Evolutionary conservation across 345 rosid species (phyloP).

Genomic region (Nasturtium officinale): DNA sequence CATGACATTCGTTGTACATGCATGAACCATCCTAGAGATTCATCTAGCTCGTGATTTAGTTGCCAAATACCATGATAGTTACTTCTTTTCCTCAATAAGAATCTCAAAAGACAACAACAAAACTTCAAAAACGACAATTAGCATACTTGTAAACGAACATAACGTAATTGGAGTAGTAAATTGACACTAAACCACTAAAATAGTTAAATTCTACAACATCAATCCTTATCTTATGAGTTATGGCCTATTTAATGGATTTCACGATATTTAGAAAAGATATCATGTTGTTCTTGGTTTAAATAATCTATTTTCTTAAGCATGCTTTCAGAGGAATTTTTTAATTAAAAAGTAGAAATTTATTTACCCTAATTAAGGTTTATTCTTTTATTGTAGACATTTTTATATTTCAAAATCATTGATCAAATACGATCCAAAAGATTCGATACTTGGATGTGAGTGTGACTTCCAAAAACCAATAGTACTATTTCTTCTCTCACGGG

Average conservation of each 20-base stretch:
- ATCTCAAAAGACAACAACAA: background rate
- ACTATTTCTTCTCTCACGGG: too few relatives aligned
- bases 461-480: too few relatives aligned
- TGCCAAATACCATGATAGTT: background rate
- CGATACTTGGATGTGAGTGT: too few relatives aligned
- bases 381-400: too few relatives aligned
- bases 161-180: background rate
- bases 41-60: background rate
- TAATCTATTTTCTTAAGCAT: too few relatives aligned
- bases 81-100: background rate
- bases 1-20: background rate
- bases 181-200: background rate
- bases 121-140: background rate
- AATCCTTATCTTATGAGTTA: background rate
- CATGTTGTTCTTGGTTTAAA: background rate
- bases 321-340: too few relatives aligned
- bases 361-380: too few relatives aligned
- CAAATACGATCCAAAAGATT: too few relatives aligned
- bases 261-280: background rate
- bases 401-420: too few relatives aligned
- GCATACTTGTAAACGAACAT: background rate
- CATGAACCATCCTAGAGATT: background rate
- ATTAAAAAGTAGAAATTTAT: too few relatives aligned
- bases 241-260: background rate
- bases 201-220: background rate